These are phyloP conservation scores for Chrysosporium queenslandicum DNA, from an alignment of 2,329 filamentous ascomycete species.

Conservation along the genomic window DNA sequence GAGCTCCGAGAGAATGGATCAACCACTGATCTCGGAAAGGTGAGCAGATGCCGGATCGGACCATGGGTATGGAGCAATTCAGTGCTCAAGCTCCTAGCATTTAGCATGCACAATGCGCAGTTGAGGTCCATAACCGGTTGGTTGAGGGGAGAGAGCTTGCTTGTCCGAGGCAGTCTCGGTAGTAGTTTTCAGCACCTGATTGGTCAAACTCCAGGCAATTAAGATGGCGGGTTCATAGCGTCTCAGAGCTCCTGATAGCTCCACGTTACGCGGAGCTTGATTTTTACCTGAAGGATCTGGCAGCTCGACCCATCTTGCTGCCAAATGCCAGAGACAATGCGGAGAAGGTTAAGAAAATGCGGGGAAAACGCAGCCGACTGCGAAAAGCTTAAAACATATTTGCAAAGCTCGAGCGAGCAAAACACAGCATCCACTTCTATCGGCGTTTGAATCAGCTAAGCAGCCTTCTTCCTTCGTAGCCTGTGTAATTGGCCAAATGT, in stretches of 20 bases:
- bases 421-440: not conserved
- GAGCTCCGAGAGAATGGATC: not conserved
- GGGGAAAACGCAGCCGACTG: not conserved
- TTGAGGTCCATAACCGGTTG: not conserved
- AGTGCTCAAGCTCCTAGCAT: not conserved
- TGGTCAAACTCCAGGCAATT: not conserved
- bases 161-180: conserved; percentile 1
- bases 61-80: not conserved
- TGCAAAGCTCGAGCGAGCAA: not conserved
- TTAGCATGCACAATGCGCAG: not conserved
- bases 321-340: not conserved
- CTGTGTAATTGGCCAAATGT: not conserved
- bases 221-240: not conserved
- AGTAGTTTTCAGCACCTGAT: not conserved
- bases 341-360: not conserved
- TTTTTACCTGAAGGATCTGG: not conserved
- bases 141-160: not conserved
- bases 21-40: not conserved
- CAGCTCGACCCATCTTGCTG: not conserved
- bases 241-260: not conserved
- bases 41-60: not conserved
- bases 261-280: not conserved
- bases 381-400: not conserved
- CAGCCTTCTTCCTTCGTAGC: not conserved
- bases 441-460: not conserved